Conservation (phyloP, 345 rosid genomes). For the Camelina sativa region DNA sequence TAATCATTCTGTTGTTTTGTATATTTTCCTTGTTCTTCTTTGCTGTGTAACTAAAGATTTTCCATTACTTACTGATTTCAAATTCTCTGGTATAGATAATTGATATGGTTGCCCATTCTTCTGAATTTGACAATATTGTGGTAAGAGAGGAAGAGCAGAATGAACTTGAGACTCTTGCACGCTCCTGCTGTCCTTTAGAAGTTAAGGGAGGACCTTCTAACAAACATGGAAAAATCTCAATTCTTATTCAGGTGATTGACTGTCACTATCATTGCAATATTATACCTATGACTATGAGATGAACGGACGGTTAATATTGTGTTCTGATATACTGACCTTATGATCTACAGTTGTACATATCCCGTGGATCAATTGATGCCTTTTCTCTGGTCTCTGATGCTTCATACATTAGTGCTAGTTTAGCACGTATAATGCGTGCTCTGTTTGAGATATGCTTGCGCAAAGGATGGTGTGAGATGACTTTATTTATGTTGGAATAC, state of each 20-base stretch:
- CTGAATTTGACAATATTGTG: slow-evolving; percentile 96
- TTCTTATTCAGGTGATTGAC: slow-evolving; percentile 82
- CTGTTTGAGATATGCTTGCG: slow-evolving; percentile 92
- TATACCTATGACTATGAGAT: slow-evolving; percentile 32
- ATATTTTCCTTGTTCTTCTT: slow-evolving; percentile 24
- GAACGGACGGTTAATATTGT: slow-evolving; percentile 24
- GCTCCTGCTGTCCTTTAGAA: slow-evolving; percentile 83
- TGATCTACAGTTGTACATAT: slow-evolving; percentile 83
- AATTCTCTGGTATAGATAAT: slow-evolving; percentile 63
- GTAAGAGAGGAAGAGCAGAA: slow-evolving; percentile 97
- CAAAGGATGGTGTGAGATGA: slow-evolving; percentile 93
- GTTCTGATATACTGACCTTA: slow-evolving; percentile 40
- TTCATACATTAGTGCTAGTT: slow-evolving; percentile 95
- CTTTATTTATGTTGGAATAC: slow-evolving; percentile 88
- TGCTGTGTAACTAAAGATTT: slow-evolving; percentile 14
- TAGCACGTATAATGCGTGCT: slow-evolving; percentile 98
- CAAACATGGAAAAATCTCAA: slow-evolving; percentile 95
- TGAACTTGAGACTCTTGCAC: slow-evolving; percentile 84
- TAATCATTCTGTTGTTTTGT: slow-evolving; percentile 29
- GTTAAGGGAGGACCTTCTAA: slow-evolving; percentile 90
- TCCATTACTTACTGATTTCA: slow-evolving; percentile 24
- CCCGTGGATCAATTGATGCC: slow-evolving; percentile 90
- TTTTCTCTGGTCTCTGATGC: slow-evolving; percentile 96
- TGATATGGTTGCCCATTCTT: slow-evolving; percentile 95
- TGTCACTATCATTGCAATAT: slow-evolving; percentile 29